phyloP scores from a whole-genome alignment of 2,329 filamentous ascomycete species.

The Magnaporthales sp. region DNA sequence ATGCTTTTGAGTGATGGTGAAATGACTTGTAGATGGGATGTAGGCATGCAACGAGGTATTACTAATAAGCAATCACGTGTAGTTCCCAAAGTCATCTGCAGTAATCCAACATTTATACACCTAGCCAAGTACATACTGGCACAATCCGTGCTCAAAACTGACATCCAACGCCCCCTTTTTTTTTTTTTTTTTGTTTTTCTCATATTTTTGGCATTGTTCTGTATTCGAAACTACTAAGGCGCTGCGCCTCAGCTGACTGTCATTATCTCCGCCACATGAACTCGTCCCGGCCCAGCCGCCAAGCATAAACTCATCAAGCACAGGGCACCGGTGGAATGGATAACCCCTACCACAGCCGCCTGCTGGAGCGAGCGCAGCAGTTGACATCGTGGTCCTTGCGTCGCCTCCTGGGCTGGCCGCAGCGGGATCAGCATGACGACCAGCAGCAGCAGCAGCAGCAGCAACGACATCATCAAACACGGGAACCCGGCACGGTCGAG shows the following conservation, averaged over 20 bases:
- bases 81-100: neutral
- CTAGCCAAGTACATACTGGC: neutral
- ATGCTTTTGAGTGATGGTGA: neutral
- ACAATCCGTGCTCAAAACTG: neutral
- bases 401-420: neutral
- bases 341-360: neutral
- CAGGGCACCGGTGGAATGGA: no score
- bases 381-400: neutral
- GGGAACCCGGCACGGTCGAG: neutral
- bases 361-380: neutral
- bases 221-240: neutral
- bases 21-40: neutral
- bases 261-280: neutral
- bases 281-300: no score
- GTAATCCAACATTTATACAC: neutral
- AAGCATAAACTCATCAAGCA: no score
- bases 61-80: neutral
- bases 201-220: neutral
- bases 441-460: neutral
- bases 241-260: neutral
- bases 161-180: no score
- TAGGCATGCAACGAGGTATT: neutral
- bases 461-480: neutral
- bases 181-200: neutral
- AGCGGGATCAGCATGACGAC: neutral